phyloP scores from a whole-genome alignment of 352 stramenopile genomes.

The Phytophthora parvispora region DNA sequence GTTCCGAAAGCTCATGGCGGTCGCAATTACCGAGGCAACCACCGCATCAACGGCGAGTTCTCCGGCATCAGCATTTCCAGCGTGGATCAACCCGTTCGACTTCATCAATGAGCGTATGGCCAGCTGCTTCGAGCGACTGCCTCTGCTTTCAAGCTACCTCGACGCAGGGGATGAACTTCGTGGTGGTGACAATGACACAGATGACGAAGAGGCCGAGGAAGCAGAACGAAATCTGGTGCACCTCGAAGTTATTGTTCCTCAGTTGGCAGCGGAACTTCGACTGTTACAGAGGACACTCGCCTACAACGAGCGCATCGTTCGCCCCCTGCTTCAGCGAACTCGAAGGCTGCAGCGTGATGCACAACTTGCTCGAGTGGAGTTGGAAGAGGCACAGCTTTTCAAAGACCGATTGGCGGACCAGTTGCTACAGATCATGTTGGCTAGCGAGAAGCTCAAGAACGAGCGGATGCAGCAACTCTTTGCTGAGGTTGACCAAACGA shows the following conservation, averaged over 20 bases:
- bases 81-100: conserved; percentile 57
- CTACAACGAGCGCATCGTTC: conserved; percentile 53
- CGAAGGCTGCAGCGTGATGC: conserved; percentile 46
- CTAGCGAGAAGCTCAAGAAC: conserved; percentile 77
- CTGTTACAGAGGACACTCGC: conserved; percentile 58
- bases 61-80: conserved; percentile 24
- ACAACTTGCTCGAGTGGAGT: conserved; percentile 71
- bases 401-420: conserved; percentile 83
- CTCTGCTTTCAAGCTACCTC: conserved; percentile 31
- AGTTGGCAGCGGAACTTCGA: conserved; percentile 57
- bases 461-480: conserved; percentile 83
- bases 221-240: conserved; percentile 59
- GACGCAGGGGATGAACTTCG: conserved; percentile 31
- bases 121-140: conserved; percentile 69
- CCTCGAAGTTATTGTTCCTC: conserved; percentile 75
- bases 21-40: conserved; percentile 64
- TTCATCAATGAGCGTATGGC: conserved; percentile 73
- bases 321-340: conserved; percentile 44
- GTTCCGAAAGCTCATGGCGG: conserved; percentile 52
- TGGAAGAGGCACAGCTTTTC: conserved; percentile 80
- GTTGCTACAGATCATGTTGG: conserved; percentile 79
- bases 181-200: conserved; percentile 33
- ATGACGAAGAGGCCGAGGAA: conserved; percentile 64
- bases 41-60: conserved; percentile 36
- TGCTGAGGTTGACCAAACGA: conserved; percentile 54